Percentiles rank a stretch among this genome's conserved stretches.
phyloP scores from a whole-genome alignment of 441 rosid species.

The Euphorbia schlechtendalii region DNA sequence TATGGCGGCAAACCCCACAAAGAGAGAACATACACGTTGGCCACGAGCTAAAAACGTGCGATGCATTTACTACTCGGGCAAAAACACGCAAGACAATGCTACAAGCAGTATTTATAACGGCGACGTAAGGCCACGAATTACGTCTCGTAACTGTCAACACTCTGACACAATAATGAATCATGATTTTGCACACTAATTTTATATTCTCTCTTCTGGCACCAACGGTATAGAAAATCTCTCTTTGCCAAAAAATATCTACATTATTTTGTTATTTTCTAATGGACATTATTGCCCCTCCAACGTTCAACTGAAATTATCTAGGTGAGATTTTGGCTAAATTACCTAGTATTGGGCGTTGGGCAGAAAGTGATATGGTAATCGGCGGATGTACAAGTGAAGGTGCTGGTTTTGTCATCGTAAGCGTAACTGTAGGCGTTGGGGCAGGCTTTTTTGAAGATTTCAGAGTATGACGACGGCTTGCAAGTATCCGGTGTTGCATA shows the following conservation, averaged over 20 bases:
- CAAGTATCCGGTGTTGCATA: slow-evolving; percentile 63
- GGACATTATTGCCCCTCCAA: slow-evolving; percentile 5
- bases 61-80: background rate
- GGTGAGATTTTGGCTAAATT: too few relatives aligned
- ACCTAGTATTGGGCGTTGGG: slow-evolving; percentile 72
- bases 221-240: too few relatives aligned
- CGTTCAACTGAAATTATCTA: too few relatives aligned
- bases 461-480: slow-evolving; percentile 69
- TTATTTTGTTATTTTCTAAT: background rate
- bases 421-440: slow-evolving; percentile 91
- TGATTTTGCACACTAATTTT: too few relatives aligned
- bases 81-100: background rate
- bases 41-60: background rate
- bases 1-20: background rate
- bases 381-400: slow-evolving; percentile 69
- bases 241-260: background rate
- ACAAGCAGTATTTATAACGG: background rate
- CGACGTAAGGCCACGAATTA: too few relatives aligned
- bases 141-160: slow-evolving; percentile 10
- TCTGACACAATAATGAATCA: background rate
- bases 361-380: slow-evolving; percentile 84
- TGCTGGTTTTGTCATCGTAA: slow-evolving; percentile 73
- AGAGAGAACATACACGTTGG: too few relatives aligned
- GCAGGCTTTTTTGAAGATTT: slow-evolving; percentile 66
- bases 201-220: background rate